phyloP scores from a whole-genome alignment of 2,329 filamentous ascomycete species.

The Phaeosphaeria sp. region DNA sequence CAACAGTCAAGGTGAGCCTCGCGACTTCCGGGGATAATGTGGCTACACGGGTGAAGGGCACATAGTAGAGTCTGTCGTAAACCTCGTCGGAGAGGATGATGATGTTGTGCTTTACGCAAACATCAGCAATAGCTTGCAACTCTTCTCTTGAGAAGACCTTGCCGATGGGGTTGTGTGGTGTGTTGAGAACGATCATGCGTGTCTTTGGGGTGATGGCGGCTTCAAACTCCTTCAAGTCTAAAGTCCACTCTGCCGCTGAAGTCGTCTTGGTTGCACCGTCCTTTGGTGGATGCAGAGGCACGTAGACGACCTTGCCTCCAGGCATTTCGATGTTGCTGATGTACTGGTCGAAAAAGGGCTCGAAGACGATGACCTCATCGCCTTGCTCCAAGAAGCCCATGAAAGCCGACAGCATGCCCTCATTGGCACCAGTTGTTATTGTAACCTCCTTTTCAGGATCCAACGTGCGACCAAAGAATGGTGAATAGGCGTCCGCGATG shows the following conservation, averaged over 20 bases:
- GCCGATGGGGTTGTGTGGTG: conserved; percentile 91
- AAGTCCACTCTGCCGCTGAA: conserved; percentile 84
- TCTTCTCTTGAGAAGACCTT: conserved; percentile 91
- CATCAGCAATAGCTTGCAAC: conserved; percentile 80
- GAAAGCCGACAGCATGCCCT: conserved; percentile 93
- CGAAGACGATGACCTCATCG: conserved; percentile 97
- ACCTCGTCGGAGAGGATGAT: conserved; percentile 78
- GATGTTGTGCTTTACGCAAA: conserved; percentile 91
- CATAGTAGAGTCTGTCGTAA: conserved; percentile 94
- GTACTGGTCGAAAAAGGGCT: conserved; percentile 99
- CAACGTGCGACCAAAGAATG: conserved; percentile 80
- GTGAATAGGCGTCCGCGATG: conserved; percentile 89
- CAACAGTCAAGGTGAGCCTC: conserved; percentile 87
- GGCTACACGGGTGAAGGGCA: conserved; percentile 90
- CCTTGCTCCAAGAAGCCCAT: conserved; percentile 96
- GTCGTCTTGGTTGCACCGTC: conserved; percentile 81
- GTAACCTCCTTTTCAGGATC: conserved; percentile 92
- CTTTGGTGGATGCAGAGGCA: conserved; percentile 88
- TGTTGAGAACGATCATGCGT: conserved; percentile 95
- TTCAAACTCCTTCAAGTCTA: conserved; percentile 84
- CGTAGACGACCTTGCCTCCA: conserved; percentile 91
- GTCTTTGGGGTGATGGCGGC: conserved; percentile 82
- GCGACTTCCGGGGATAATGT: conserved; percentile 91
- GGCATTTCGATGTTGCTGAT: conserved; percentile 99
- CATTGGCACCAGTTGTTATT: conserved; percentile 90